These are phyloP conservation scores for Tetrahymena malaccensis DNA, from an alignment of 73 alveolate genomes.

Conservation along the genomic window DNA sequence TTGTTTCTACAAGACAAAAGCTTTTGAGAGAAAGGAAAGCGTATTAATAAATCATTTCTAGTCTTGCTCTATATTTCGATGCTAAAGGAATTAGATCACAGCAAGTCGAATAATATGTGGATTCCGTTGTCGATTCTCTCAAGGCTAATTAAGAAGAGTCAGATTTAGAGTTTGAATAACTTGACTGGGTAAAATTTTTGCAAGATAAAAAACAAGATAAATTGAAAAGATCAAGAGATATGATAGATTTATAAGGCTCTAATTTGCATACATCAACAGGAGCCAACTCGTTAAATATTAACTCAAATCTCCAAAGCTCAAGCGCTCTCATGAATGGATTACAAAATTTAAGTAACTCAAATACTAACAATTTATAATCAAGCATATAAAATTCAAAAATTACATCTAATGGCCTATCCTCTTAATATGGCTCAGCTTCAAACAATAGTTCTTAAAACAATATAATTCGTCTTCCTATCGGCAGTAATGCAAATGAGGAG, in stretches of 20 bases:
- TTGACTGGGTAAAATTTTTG: neutral
- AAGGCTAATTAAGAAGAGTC: neutral
- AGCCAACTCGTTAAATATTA: neutral
- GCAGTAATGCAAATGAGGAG: neutral
- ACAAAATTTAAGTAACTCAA: neutral
- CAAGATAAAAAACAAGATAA: neutral
- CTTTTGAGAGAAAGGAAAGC: neutral
- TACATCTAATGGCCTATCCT: neutral
- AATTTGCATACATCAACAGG: neutral
- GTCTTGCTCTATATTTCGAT: neutral
- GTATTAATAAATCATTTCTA: neutral
- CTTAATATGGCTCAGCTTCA: neutral
- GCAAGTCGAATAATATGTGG: neutral
- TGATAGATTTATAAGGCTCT: neutral
- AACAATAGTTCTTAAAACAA: neutral
- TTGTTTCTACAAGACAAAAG: neutral
- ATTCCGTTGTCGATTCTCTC: neutral
- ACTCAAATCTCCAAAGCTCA: neutral
- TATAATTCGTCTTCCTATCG: neutral
- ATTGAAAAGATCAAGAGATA: neutral
- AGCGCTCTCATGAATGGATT: neutral
- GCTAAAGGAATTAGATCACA: neutral
- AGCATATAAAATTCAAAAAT: neutral
- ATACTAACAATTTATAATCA: neutral
- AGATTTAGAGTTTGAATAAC: neutral